phyloP scores from a whole-genome alignment of 2,329 filamentous ascomycete genomes.

The Teratosphaeria epicoccoides region DNA sequence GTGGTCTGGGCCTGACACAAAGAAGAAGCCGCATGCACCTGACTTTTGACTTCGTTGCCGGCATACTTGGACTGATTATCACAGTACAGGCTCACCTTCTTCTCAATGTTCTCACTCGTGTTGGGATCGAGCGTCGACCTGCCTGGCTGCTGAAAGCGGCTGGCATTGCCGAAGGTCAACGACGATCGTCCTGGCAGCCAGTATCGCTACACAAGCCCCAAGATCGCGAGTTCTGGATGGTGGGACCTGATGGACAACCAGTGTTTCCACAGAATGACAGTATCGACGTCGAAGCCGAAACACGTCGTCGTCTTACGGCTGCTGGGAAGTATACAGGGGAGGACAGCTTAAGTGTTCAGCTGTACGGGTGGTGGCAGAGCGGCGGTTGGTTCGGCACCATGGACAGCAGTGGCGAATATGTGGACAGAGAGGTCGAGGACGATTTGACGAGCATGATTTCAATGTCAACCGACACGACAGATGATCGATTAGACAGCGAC shows the following conservation, averaged over 20 bases:
- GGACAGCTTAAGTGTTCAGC: slow-evolving; percentile 56
- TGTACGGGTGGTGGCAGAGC: slow-evolving; percentile 76
- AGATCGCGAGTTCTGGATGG: slow-evolving; percentile 42
- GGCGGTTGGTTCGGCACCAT: slow-evolving; percentile 77
- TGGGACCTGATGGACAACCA: slow-evolving; percentile 41
- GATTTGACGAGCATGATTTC: slow-evolving; percentile 78
- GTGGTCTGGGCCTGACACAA: slow-evolving; percentile 70
- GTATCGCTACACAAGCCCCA: slow-evolving; percentile 7
- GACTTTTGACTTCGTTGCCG: slow-evolving; percentile 63
- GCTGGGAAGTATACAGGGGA: slow-evolving; percentile 43
- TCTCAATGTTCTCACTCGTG: slow-evolving; percentile 43
- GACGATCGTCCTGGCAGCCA: neutral
- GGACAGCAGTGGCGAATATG: slow-evolving; percentile 72
- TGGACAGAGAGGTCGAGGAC: slow-evolving; percentile 51
- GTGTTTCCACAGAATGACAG: slow-evolving; percentile 50
- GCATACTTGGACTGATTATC: slow-evolving; percentile 57
- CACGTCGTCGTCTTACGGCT: slow-evolving; percentile 50
- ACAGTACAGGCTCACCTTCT: slow-evolving; percentile 48
- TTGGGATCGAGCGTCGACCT: slow-evolving; percentile 54
- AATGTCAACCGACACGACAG: slow-evolving; percentile 39
- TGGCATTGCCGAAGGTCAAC: slow-evolving; percentile 29
- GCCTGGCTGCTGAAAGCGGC: slow-evolving; percentile 51
- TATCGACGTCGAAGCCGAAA: slow-evolving; percentile 72
- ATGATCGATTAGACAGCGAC: slow-evolving; percentile 32
- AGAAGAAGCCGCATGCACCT: slow-evolving; percentile 68